Base-by-base conservation (phyloP, 257 asterid species). In the Solanum bulbocastanum region DNA sequence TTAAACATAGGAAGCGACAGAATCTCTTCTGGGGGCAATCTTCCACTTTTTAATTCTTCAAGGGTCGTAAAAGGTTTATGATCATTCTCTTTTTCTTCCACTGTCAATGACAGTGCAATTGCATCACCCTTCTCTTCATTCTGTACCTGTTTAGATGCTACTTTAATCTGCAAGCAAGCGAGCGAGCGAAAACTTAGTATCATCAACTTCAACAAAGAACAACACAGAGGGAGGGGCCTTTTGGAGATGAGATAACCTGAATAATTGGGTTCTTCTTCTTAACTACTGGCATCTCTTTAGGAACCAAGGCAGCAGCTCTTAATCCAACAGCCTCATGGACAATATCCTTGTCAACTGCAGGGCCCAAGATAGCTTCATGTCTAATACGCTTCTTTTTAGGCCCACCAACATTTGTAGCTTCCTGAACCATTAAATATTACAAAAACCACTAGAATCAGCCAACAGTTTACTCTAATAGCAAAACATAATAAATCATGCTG, bases 281-380 rank as follows among this genome's bases (percentile, higher is more conserved):
- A 23, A 97, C 88, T 36, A 93, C 68, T 71, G 98, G 96, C 89
- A 92, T 96, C 91, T 97, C 99, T 86, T 93, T 96, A 68, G 99
- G 98, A 89, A 96, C 92, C 88, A 96, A 91, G 25, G 94, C 87
- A 89, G 93, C 95, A 89, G 90, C 92, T 90, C 92, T 97, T 92
- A 95, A 72, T 89, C 99, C 99, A 92, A 95, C 98, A 89, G 96
- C 95, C 91, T 96, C 99, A 87, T 93, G 98, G 82, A 92, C 93
- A 87, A 97, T 96, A 83, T 92, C 95, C 89, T 96, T 94, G 90
- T 97, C 94, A 86, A 94, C 88, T 72, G 96, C 99, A 79, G 98
- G 99, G 86, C 99, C 99, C 25, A 97, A 91, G 87, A 96, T 96
- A 35, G 93, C 90, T 86, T 88, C 94, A 87, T 92, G 90, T 91